Percentiles rank a stretch among this genome's conserved stretches.
Evolutionary conservation across 2,329 filamentous ascomycete species (phyloP).

Genomic region (Cordyceps tenuipes): DNA sequence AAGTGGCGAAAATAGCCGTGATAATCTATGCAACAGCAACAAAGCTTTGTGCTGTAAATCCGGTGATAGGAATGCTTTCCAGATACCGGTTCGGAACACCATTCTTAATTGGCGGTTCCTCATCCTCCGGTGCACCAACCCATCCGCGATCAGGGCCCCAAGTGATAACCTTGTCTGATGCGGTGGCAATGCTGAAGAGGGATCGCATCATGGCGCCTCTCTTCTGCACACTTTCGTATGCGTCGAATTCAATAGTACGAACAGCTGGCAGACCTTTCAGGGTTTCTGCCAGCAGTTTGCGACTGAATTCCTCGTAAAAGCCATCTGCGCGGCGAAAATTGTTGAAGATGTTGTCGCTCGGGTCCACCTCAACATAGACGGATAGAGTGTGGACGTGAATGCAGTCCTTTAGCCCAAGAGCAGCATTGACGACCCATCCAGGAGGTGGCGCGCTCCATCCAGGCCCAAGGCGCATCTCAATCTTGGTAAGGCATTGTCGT

Average conservation of each 20-base stretch:
- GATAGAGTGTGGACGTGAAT: conserved; percentile 49
- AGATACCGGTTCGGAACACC: conserved; percentile 7
- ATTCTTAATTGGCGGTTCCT: conserved; percentile 10
- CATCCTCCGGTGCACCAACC: conserved; percentile 39
- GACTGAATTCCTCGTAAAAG: conserved; percentile 63
- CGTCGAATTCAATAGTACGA: conserved; percentile 59
- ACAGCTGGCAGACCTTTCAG: conserved; percentile 49
- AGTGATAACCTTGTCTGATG: conserved; percentile 43
- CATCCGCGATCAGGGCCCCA: conserved; percentile 64
- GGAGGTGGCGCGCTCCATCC: conserved; percentile 63
- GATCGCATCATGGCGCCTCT: conserved; percentile 55
- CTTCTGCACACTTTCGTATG: conserved; percentile 56
- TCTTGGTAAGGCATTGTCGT: conserved; percentile 49
- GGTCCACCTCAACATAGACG: conserved; percentile 66
- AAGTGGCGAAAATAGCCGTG: not conserved
- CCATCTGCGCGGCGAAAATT: conserved; percentile 58
- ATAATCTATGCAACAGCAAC: conserved; percentile 7
- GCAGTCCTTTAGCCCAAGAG: conserved; percentile 56
- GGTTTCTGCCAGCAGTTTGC: conserved; percentile 47
- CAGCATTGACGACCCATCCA: conserved; percentile 60
- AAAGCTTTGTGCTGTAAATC: conserved; percentile 5
- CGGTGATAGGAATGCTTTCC: not conserved
- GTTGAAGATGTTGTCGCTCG: conserved; percentile 57
- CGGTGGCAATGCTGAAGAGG: conserved; percentile 44
- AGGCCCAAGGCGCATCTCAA: conserved; percentile 65